Percentiles rank a stretch among this genome's conserved stretches.
Conservation (phyloP, 345 rosid species). For the Pistacia integerrima region DNA sequence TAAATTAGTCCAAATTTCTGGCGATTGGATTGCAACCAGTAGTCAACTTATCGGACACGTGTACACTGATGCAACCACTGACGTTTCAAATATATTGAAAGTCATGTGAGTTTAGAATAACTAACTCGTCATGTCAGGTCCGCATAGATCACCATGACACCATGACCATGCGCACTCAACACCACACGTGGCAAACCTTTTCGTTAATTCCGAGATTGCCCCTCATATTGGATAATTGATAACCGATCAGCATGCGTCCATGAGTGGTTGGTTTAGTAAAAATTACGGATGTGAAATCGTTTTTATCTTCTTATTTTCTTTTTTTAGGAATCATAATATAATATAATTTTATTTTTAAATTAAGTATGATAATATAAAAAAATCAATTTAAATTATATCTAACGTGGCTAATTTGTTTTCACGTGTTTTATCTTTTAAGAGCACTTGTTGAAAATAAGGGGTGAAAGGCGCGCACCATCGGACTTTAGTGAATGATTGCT, state of each 20-base stretch:
- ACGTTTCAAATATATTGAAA: constrained; percentile 6
- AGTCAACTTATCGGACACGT: background rate
- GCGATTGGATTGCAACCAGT: background rate
- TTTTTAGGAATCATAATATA: no score
- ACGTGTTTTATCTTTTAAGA: background rate
- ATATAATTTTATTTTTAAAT: no score
- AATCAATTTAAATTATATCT: no score
- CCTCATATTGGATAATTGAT: background rate
- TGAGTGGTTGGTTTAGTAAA: no score
- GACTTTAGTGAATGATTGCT: background rate
- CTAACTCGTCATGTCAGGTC: background rate
- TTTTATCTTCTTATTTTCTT: no score
- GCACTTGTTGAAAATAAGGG: background rate
- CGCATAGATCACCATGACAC: no score
- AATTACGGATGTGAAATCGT: no score
- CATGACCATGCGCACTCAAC: background rate
- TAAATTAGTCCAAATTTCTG: background rate
- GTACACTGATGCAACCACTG: background rate
- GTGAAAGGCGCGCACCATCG: background rate
- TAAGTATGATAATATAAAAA: no score
- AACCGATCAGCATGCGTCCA: no score
- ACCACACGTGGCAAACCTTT: constrained; percentile 2
- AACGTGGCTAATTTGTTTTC: background rate
- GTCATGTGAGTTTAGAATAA: constrained; percentile 1
- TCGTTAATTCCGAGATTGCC: background rate